Conservation (phyloP, 805 yeast genomes). For the Myxozyma geophila region DNA sequence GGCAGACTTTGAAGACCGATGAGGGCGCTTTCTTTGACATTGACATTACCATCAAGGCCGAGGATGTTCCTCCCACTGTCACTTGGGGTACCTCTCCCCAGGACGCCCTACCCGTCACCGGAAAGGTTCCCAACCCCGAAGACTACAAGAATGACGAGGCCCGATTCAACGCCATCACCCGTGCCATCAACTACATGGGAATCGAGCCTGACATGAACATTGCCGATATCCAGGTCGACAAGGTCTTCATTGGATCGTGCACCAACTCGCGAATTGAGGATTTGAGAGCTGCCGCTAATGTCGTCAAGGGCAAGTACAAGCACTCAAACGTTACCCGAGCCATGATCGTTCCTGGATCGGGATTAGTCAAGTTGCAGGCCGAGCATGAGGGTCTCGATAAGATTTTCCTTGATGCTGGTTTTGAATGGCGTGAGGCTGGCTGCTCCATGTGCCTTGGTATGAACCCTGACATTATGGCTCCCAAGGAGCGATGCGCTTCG, state of each 20-base stretch:
- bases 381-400: conserved; percentile 93
- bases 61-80: conserved; percentile 90
- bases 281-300: conserved; percentile 91
- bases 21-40: conserved; percentile 87
- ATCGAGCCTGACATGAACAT: conserved; percentile 81
- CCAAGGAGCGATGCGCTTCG: conserved; percentile 97
- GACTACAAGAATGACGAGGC: conserved; percentile 59
- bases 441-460: conserved; percentile 99
- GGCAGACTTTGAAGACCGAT: conserved; percentile 87
- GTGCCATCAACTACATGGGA: conserved; percentile 93
- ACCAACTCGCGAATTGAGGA: conserved; percentile 98
- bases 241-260: conserved; percentile 97
- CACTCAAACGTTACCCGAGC: conserved; percentile 82
- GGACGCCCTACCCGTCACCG: conserved; percentile 95
- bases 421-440: conserved; percentile 99
- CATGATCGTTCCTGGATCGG: conserved; percentile 96
- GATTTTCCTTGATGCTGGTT: conserved; percentile 88
- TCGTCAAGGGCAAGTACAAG: conserved; percentile 85
- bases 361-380: conserved; percentile 90
- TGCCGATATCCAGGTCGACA: conserved; percentile 76
- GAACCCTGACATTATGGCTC: conserved; percentile 96
- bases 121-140: conserved; percentile 88
- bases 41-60: conserved; percentile 78
- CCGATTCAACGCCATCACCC: conserved; percentile 80
- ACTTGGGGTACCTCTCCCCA: conserved; percentile 99